A percentile compares a stretch with the other conserved stretches of the same genome.
Conservation (phyloP, 2,329 filamentous ascomycete genomes). For the Aaosphaeria pasadenensis region DNA sequence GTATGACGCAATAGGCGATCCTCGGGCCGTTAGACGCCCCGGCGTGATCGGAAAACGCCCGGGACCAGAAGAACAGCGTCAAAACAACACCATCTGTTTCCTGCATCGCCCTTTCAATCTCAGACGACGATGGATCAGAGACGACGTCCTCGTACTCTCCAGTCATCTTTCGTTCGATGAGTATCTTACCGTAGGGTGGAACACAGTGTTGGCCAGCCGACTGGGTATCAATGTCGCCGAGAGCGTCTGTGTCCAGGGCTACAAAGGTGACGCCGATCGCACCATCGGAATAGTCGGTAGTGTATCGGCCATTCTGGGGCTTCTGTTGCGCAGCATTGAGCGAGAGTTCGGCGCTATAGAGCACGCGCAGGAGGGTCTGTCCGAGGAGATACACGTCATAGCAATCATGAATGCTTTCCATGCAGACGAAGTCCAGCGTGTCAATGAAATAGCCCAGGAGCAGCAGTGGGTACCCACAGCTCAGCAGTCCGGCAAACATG, state of each 20-base stretch:
- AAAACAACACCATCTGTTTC: constrained; percentile 28
- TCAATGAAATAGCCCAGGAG: constrained; percentile 24
- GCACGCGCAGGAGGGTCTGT: constrained; percentile 17
- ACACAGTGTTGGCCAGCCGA: constrained; percentile 27
- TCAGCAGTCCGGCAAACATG: constrained; percentile 12
- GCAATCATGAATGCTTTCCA: constrained; percentile 44
- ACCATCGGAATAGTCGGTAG: constrained; percentile 37
- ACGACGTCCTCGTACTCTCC: constrained; percentile 28
- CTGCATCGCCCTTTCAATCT: constrained; percentile 33
- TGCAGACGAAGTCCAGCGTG: constrained; percentile 33
- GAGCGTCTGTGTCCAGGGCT: constrained; percentile 35
- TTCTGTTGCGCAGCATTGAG: constrained; percentile 16
- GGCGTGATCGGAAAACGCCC: neutral
- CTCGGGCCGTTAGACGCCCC: constrained; percentile 4
- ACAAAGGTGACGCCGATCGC: constrained; percentile 36
- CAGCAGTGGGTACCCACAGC: constrained; percentile 20
- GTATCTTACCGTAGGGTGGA: constrained; percentile 39
- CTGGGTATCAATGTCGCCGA: constrained; percentile 25
- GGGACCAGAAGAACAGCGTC: constrained; percentile 4
- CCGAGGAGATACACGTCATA: constrained; percentile 21
- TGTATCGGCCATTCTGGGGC: constrained; percentile 7
- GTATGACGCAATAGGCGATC: constrained; percentile 23
- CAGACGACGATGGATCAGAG: constrained; percentile 22
- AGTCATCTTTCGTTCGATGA: constrained; percentile 40
- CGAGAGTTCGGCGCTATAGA: constrained; percentile 27